Evolutionary conservation across 2,329 filamentous ascomycete genomes (phyloP).

Genomic region (Metarhizium brunneum): DNA sequence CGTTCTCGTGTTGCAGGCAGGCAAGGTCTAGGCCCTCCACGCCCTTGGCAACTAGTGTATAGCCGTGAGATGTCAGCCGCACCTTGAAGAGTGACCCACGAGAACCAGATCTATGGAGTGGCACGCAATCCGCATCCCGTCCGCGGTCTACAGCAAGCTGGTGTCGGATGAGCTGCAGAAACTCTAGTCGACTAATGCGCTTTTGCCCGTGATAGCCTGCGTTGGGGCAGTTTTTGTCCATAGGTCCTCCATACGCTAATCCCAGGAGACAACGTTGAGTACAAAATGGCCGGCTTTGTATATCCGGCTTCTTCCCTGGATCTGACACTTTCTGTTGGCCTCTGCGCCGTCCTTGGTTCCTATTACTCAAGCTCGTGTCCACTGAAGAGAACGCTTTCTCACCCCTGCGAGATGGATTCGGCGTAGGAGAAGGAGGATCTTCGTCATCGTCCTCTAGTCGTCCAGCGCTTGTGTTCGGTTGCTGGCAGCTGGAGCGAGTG

Average conservation of each 20-base stretch:
- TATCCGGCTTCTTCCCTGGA: not conserved
- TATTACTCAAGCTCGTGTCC: not conserved
- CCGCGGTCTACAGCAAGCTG: constrained; percentile 23
- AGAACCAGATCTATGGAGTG: constrained; percentile 19
- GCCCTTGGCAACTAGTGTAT: constrained; percentile 30
- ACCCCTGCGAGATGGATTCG: not conserved
- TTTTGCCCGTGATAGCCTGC: constrained; percentile 10
- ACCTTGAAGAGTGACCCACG: constrained; percentile 28
- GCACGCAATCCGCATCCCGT: constrained; percentile 17
- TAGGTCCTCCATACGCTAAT: not conserved
- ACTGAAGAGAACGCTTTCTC: not conserved
- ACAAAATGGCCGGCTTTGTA: constrained; percentile 2
- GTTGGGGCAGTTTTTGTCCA: constrained; percentile 6
- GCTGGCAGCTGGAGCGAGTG: constrained; percentile 1
- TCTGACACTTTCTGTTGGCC: not conserved
- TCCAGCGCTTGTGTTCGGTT: not conserved
- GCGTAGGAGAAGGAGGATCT: constrained; percentile 2
- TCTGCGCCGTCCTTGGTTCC: not conserved
- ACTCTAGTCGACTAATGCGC: constrained; percentile 16
- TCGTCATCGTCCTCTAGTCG: not conserved
- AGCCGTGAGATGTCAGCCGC: constrained; percentile 22
- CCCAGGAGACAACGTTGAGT: constrained; percentile 5
- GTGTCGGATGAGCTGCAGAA: constrained; percentile 15
- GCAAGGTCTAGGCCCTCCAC: constrained; percentile 16
- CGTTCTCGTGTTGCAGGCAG: constrained; percentile 18